Base-by-base conservation (phyloP, 2,329 filamentous ascomycete genomes). In the Graphiopsis chlorocephala region DNA sequence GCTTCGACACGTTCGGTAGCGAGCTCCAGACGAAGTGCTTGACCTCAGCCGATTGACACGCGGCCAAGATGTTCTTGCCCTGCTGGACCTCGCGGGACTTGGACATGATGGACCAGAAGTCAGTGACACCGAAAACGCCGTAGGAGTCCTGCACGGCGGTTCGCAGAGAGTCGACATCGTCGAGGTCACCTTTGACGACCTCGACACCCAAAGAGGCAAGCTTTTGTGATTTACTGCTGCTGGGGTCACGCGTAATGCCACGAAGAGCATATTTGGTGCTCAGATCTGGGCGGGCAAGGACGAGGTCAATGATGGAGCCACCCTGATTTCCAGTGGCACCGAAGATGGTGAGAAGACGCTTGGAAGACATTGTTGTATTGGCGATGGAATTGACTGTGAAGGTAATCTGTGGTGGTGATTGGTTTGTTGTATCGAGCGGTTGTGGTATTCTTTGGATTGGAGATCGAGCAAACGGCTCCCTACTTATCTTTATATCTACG, bases 301-400 rank as follows among this genome's bases (percentile, higher is more conserved):
- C 72, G 45, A 72, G 70, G 33, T 77, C 73, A 59, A 85, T 81
- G 53, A 88, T 79, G 10, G 83, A 84, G 67, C 84, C 82, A 57
- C 87, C 87, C 75, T 89, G 86, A 65, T 83, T 82, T 65, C 86
- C 85, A 20, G 85, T 88, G 50, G 85, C 83, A 29, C 85, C 85
- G 69, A 88, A 83, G 14, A 88, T 79, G 52, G 82, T 83, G 71
- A 87, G 78, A 69, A 84, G 76, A 69, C 82, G 83, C 59, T 70
- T 70, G 28, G 62, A 61, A 42, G 70, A 66, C 68, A 71, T 70
- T 29, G 33, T 68, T 62, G 11, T 45, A 29, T 14, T 42, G 42
- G 25, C n/a, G 15, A 29, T 23, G 7, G 29, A 29, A 15, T 45
- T 20, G n/a, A 20, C n/a, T 45, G 38, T 45, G 10, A 4, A 45